Percentiles rank a stretch among this genome's conserved stretches.
These are phyloP conservation scores for Fusarium concolor DNA, from an alignment of 2,329 filamentous ascomycete genomes.

Conservation along the genomic window DNA sequence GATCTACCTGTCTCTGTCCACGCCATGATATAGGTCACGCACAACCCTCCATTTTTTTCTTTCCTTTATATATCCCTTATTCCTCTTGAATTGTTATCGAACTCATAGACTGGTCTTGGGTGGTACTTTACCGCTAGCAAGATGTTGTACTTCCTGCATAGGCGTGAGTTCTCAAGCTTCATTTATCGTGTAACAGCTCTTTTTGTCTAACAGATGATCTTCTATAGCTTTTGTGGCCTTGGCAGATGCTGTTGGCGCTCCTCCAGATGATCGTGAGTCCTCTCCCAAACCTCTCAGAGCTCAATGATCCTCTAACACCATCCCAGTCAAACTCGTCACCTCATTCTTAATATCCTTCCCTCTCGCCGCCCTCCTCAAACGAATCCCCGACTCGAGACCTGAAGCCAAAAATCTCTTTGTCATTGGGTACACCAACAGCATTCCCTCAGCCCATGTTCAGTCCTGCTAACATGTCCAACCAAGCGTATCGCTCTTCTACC, in stretches of 20 bases:
- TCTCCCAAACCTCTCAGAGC: background rate
- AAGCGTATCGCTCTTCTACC: constrained; percentile 87
- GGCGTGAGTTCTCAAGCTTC: constrained; percentile 29
- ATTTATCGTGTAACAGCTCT: background rate
- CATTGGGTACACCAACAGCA: constrained; percentile 67
- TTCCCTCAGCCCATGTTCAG: background rate
- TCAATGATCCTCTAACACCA: constrained; percentile 25
- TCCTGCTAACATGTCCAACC: constrained; percentile 5
- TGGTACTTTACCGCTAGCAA: constrained; percentile 6
- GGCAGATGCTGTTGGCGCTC: constrained; percentile 49
- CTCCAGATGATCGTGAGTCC: constrained; percentile 54
- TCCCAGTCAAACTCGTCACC: constrained; percentile 88
- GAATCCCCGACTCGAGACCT: constrained; percentile 86
- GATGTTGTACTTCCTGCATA: constrained; percentile 39
- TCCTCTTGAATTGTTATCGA: background rate
- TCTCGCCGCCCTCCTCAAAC: constrained; percentile 86
- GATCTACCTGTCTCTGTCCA: constrained; percentile 12
- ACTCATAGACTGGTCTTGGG: background rate
- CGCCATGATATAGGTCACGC: constrained; percentile 28
- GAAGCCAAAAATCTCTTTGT: constrained; percentile 90
- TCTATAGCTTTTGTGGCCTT: constrained; percentile 51
- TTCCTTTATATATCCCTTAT: background rate
- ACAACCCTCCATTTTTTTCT: constrained; percentile 1
- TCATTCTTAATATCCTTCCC: constrained; percentile 94
- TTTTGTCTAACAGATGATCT: constrained; percentile 24